Conservation (phyloP, 768 basidiomycete genomes). For the Neoboletus brunneissimus region DNA sequence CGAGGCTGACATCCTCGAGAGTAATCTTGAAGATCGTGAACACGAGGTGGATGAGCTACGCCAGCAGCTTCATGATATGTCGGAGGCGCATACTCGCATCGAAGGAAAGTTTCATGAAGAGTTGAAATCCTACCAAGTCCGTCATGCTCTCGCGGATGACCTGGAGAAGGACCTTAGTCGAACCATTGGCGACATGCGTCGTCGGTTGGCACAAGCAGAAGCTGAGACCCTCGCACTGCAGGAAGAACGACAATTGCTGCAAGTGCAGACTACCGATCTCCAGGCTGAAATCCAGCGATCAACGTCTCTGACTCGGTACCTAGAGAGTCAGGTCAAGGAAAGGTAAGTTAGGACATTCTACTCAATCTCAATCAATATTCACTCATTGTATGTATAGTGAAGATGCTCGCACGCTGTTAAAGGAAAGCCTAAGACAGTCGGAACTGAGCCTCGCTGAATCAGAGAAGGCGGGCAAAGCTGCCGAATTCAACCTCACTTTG, state of each 20-base stretch:
- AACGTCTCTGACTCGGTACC: conserved; percentile 55
- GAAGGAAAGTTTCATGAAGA: conserved; percentile 28
- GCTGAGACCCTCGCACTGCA: conserved; percentile 37
- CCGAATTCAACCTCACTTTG: conserved; percentile 64
- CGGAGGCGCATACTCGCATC: conserved; percentile 33
- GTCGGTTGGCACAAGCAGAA: conserved; percentile 42
- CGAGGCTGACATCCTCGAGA: conserved; percentile 37
- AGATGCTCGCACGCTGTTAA: conserved; percentile 38
- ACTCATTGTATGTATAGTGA: conserved; percentile 42
- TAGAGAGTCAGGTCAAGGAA: conserved; percentile 64
- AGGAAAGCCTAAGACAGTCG: conserved; percentile 39
- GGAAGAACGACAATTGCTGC: conserved; percentile 50
- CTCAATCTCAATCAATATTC: neutral
- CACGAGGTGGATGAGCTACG: conserved; percentile 34
- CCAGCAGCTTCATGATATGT: conserved; percentile 39
- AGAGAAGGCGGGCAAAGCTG: conserved; percentile 57
- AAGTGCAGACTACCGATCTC: conserved; percentile 55
- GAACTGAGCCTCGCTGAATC: conserved; percentile 47
- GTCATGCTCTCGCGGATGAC: conserved; percentile 32
- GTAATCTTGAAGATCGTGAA: conserved; percentile 37
- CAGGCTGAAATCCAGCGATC: conserved; percentile 66
- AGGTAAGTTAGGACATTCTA: conserved; percentile 40
- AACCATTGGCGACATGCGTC: conserved; percentile 36
- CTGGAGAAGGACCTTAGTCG: conserved; percentile 35
- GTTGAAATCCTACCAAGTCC: conserved; percentile 25